These are phyloP conservation scores for Nicotiana paniculata DNA, from an alignment of 257 asterid genomes.

Conservation along the genomic window DNA sequence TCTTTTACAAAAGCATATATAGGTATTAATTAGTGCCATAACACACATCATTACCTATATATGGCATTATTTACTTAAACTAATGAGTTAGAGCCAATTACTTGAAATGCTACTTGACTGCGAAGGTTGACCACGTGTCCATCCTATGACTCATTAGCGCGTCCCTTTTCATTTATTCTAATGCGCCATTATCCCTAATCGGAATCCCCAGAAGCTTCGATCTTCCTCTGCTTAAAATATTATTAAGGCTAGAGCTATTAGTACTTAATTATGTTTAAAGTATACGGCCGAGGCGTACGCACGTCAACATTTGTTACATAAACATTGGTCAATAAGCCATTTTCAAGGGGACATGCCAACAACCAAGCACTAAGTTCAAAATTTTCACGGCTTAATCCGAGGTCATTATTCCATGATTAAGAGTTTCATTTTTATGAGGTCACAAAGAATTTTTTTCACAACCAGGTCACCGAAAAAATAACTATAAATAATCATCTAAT, in stretches of 20 bases:
- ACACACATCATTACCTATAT: conserved; percentile 64
- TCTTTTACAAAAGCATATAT: conserved; percentile 12
- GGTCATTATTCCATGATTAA: neutral
- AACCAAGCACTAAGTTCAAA: conserved; percentile 22
- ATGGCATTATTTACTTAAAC: conserved; percentile 32
- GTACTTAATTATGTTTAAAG: conserved; percentile 4
- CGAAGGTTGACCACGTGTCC: conserved; percentile 38
- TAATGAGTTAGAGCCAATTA: conserved; percentile 14
- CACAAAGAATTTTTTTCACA: too few species aligned
- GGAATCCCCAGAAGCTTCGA: conserved; percentile 55
- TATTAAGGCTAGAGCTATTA: conserved; percentile 12
- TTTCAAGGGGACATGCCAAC: conserved; percentile 33
- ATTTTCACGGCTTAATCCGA: conserved; percentile 11
- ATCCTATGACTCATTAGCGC: conserved; percentile 25
- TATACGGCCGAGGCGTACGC: conserved; percentile 10
- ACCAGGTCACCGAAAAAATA: neutral
- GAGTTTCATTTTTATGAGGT: neutral
- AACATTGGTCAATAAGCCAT: conserved; percentile 27
- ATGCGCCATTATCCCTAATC: conserved; percentile 32
- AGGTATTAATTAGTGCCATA: conserved; percentile 23
- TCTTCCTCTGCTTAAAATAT: conserved; percentile 16
- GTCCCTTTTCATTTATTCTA: conserved; percentile 25
- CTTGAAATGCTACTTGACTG: conserved; percentile 12
- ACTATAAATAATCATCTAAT: neutral
- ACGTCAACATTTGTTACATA: conserved; percentile 27